Evolutionary conservation across 495 filamentous ascomycete genomes (phyloP).

Genomic region (Neurospora sp.): DNA sequence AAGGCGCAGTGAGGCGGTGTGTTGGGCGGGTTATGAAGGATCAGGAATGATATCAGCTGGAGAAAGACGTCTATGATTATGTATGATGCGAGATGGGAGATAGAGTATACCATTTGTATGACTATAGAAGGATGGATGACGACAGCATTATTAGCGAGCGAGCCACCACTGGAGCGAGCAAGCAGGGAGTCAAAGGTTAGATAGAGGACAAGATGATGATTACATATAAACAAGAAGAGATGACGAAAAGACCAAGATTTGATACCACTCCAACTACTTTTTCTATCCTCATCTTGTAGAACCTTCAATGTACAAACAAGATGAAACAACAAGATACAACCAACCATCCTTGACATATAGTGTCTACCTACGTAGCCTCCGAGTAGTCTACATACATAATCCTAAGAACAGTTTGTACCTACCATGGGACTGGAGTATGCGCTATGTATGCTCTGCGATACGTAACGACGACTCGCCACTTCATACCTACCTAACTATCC

Average conservation of each 20-base stretch:
- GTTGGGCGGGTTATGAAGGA: neutral
- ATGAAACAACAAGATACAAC: neutral
- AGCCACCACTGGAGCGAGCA: neutral
- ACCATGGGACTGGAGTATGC: neutral
- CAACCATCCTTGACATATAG: neutral
- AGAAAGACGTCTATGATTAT: constrained; percentile 8
- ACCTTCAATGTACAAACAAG: neutral
- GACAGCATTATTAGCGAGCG: neutral
- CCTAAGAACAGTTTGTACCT: neutral
- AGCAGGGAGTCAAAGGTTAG: neutral
- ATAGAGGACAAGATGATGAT: neutral
- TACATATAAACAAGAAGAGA: neutral
- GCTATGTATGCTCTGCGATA: neutral
- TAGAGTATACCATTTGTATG: neutral
- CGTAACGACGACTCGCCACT: neutral
- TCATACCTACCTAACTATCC: neutral
- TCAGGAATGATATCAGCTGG: neutral
- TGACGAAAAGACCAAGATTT: neutral
- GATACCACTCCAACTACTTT: neutral
- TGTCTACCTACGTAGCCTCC: neutral
- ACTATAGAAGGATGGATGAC: neutral
- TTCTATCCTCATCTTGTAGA: neutral
- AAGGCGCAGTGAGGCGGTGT: constrained; percentile 9
- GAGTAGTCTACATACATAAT: neutral
- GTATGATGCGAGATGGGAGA: neutral